Evolutionary conservation across 75 land plant genomes (phyloP).

Genomic region (Sequoiadendron giganteum): DNA sequence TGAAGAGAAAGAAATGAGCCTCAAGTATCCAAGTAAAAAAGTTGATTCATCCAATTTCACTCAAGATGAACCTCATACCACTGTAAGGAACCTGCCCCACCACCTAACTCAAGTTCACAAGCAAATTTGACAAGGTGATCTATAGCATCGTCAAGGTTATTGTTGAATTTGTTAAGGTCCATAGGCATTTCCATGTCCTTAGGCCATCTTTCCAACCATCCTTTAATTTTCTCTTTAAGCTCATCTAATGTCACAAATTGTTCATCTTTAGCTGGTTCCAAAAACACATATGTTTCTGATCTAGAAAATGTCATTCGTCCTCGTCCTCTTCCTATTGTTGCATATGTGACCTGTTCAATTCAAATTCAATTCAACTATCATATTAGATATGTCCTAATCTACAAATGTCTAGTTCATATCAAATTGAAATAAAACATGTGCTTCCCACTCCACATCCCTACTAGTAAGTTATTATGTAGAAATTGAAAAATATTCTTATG

Average conservation of each 20-base stretch:
- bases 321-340: conserved; percentile 12
- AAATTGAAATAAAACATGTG: neutral
- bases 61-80: conserved; percentile 69
- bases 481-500: neutral
- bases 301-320: conserved; percentile 39
- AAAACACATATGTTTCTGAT: conserved; percentile 53
- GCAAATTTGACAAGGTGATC: conserved; percentile 47
- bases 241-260: conserved; percentile 62
- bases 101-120: conserved; percentile 76
- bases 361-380: neutral
- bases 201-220: conserved; percentile 68
- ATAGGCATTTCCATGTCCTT: conserved; percentile 32
- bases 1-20: neutral
- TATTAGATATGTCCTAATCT: neutral
- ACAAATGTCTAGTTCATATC: neutral
- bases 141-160: conserved; percentile 55
- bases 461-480: neutral
- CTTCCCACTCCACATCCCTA: neutral
- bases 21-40: neutral
- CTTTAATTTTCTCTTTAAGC: conserved; percentile 36
- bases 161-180: conserved; percentile 46
- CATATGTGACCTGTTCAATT: neutral
- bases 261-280: conserved; percentile 67
- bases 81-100: conserved; percentile 66
- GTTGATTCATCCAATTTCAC: conserved; percentile 17